Evolutionary conservation across 202 grass and related monocot genomes (phyloP).

Genomic region (Bolboschoenoplectus hybrid): DNA sequence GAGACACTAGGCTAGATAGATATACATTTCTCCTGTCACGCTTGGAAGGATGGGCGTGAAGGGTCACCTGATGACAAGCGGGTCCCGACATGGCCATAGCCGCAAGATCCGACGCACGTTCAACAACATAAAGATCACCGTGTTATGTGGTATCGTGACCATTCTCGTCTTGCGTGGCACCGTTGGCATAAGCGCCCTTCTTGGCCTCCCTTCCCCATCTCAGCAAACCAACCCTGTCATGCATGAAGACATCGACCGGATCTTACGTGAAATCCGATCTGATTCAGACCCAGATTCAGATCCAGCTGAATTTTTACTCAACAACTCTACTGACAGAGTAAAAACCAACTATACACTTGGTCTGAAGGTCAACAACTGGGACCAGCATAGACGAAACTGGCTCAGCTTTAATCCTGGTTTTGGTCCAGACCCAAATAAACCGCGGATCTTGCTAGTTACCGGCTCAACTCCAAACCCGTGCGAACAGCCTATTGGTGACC

Average conservation of each 20-base stretch:
- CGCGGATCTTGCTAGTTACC: constrained; percentile 78
- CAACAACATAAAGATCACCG: constrained; percentile 97
- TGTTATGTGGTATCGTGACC: constrained; percentile 95
- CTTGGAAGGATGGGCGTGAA: constrained; percentile 38
- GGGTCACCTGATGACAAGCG: constrained; percentile 45
- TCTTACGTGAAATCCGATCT: constrained; percentile 87
- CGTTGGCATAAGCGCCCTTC: constrained; percentile 71
- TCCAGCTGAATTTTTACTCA: constrained; percentile 30
- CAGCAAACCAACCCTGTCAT: constrained; percentile 48
- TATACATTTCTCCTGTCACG: constrained; percentile 2
- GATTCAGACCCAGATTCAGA: constrained; percentile 63
- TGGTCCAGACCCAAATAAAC: constrained; percentile 55
- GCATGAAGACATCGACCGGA: constrained; percentile 89
- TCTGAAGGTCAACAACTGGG: constrained; percentile 73
- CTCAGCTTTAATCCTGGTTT: constrained; percentile 67
- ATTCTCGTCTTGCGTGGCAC: constrained; percentile 91
- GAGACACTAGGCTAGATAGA: constrained; percentile 29
- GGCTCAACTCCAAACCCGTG: constrained; percentile 93
- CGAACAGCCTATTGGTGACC: constrained; percentile 89
- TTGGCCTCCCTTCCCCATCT: constrained; percentile 70
- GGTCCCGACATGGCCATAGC: constrained; percentile 45
- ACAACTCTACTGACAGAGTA: constrained; percentile 41
- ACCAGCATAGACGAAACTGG: constrained; percentile 69
- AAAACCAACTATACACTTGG: constrained; percentile 64
- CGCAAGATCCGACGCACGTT: constrained; percentile 87